Base-by-base conservation (phyloP, 768 basidiomycete genomes). In the Nevesoporus exiguus region DNA sequence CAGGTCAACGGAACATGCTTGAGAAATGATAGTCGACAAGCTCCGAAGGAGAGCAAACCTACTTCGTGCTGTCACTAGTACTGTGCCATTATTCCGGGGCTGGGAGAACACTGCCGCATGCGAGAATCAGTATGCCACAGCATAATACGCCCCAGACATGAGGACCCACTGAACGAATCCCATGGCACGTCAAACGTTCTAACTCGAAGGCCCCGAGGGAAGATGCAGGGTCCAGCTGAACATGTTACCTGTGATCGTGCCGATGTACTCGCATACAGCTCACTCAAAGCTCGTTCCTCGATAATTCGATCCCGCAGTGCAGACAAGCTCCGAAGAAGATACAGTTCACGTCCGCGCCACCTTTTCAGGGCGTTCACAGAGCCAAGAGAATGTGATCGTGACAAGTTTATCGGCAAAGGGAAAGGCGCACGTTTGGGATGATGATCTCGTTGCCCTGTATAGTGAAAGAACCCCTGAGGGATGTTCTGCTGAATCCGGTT, bases 1-100 rank as follows among this genome's bases (percentile, higher is more conserved):
- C 9, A 15, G 29, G 13, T 15, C 9, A 30, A 10, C 10, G 31
- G 14, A 19, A 33, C 37, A 19, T 29, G 39, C 40, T 41, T 49
- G n/a, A 42, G 46, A 53, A 30, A 51, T 36, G 7, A 37, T 15
- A 30, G 15, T 33, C 21, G 24, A 39, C 15, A 25, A 22, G 52
- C 55, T 40, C 57, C 25, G 19, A 52, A 36, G 24, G 48, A 49
- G 44, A 50, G 46, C 0, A 9, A 36, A 69, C 75, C 54, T 64
- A 70, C 64, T 77, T 76, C 11, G 73, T 76, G 11, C 72, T 74
- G 40, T n/a, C 49, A 39, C 24, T 15, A 9, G 30, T 34, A 47
- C n/a, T 67, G n/a, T 63, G 52, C 53, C 65, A 52, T 63, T 75
- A 36, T 19, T 31, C 33, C 60, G 30, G 36, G 50, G 45, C 22